Evolutionary conservation across 371 early-diverging fungal species (phyloP), one percentile per base, ranked within the genome.

Genomic region (Zychaea mexicana): DNA sequence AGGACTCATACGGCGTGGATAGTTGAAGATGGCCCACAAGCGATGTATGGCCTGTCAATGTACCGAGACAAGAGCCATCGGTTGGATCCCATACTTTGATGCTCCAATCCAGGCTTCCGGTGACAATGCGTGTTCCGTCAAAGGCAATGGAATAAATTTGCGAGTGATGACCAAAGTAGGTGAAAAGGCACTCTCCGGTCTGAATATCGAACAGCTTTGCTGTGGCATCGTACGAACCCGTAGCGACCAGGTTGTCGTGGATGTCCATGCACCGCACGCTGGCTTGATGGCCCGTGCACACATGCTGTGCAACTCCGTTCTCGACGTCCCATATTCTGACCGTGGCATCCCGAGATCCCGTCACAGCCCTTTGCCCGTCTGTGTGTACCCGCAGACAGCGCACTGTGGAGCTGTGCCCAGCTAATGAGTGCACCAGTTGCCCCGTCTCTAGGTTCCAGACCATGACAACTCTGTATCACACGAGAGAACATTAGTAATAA

Each of bases 351-450:
- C 96, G 85, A 19, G 95, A 94, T 15, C 96, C 98, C 6, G 93
- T 92, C 8, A 96, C 88, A 31, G 94, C 86, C 69, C 38, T 71
- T 72, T 59, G 31, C 7, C 57, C 49, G 17, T 81, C 71, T 57
- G 74, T 77, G 57, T 86, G 68, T 30, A 93, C 78, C 70, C 88
- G 87, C 31, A 98, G 67, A 65, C 92, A 94, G 12, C 98, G 86
- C n/a, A 98, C 90, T 5, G 97, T 96, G 13, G 92, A 91, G 12
- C 87, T 88, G 65, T 97, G 98, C 17, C 94, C 95, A 46, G 86
- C 81, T 61, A 97, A 85, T 19, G 88, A 77, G 64, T 89, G 85
- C 15, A 84, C 79, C 67, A 88, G 86, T 31, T 73, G 59, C 10
- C 95, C 95, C 15, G 89, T 85, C 26, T 84, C 79, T 69, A 92